These are phyloP conservation scores for Symmetrospora coprosmae DNA, from an alignment of 768 basidiomycete species.

Conservation along the genomic window DNA sequence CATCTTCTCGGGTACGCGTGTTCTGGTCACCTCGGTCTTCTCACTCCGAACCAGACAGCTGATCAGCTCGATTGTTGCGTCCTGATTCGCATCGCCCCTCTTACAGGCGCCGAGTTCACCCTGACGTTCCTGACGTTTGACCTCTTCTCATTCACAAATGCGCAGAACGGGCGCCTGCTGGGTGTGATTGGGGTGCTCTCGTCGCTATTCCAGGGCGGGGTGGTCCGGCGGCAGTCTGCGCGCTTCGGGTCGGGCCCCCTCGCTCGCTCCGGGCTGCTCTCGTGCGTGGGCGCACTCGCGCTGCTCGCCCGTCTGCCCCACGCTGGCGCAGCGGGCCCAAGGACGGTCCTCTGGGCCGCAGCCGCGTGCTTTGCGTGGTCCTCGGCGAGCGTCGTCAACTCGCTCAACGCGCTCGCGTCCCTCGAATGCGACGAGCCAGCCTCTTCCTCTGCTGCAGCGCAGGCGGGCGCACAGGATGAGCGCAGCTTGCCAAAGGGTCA, in stretches of 20 bases:
- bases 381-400: constrained; percentile 85
- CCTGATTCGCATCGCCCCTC: background rate
- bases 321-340: constrained; percentile 44
- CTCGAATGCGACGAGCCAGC: constrained; percentile 64
- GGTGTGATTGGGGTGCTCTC: constrained; percentile 79
- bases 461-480: constrained; percentile 30
- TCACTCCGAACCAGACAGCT: no score
- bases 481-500: constrained; percentile 66
- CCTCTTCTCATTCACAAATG: constrained; percentile 43
- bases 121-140: constrained; percentile 88
- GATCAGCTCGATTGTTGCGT: background rate
- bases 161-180: constrained; percentile 68
- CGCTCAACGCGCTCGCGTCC: constrained; percentile 78
- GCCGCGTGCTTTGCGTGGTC: constrained; percentile 83
- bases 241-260: constrained; percentile 65
- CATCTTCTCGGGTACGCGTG: constrained; percentile 56
- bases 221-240: constrained; percentile 62
- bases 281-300: constrained; percentile 56
- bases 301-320: constrained; percentile 59
- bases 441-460: constrained; percentile 42
- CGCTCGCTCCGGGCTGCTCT: constrained; percentile 62
- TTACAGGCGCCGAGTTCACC: constrained; percentile 76
- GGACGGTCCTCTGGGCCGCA: constrained; percentile 41
- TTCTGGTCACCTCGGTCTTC: no score
- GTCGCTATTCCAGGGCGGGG: constrained; percentile 45